These are phyloP conservation scores for Epithemia pelagica DNA, from an alignment of 108 stramenopile genomes.

Conservation along the genomic window DNA sequence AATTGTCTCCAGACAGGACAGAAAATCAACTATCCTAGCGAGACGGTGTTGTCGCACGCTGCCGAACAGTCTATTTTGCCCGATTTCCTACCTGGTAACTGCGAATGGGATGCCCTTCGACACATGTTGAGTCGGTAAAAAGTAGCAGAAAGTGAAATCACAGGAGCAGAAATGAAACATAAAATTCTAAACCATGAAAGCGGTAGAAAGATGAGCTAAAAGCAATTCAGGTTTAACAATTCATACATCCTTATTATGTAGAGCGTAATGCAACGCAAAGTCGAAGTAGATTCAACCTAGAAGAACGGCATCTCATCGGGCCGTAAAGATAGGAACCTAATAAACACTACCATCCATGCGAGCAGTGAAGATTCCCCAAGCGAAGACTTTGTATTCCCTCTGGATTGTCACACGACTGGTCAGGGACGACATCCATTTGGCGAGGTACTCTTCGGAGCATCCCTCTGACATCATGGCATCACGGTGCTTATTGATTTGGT, in stretches of 20 bases:
- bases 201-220: too few relatives aligned
- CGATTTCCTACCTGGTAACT: constrained; percentile 49
- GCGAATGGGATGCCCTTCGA: constrained; percentile 55
- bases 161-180: too few relatives aligned
- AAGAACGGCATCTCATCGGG: too few relatives aligned
- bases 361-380: constrained; percentile 42
- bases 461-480: constrained; percentile 33
- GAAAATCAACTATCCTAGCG: constrained; percentile 28
- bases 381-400: constrained; percentile 35
- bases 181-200: too few relatives aligned
- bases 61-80: constrained; percentile 33
- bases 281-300: too few relatives aligned
- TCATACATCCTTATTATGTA: too few relatives aligned
- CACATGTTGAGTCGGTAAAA: background rate
- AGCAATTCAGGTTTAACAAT: too few relatives aligned
- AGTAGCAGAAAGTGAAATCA: too few relatives aligned
- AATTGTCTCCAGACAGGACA: constrained; percentile 37
- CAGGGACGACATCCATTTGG: constrained; percentile 32
- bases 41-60: constrained; percentile 35
- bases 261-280: too few relatives aligned
- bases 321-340: too few relatives aligned
- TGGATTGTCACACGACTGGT: constrained; percentile 42
- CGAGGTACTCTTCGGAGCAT: constrained; percentile 22
- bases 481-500: constrained; percentile 29
- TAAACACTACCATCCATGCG: constrained; percentile 15